Evolutionary conservation across 202 grass and related monocot species (phyloP).

Genomic region (Dendrocalamus latiflorus): DNA sequence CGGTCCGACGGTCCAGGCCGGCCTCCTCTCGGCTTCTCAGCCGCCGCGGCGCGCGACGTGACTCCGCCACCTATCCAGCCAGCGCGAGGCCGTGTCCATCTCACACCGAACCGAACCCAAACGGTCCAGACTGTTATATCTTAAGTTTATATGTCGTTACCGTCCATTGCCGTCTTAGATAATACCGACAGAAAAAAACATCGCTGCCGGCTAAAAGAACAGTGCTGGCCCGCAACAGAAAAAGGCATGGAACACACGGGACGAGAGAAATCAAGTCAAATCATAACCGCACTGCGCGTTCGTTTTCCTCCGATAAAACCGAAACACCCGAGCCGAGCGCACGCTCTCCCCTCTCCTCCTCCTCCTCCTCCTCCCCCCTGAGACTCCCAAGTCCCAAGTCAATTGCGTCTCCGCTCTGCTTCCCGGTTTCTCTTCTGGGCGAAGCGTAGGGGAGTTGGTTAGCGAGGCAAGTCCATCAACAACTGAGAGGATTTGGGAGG

Average conservation of each 20-base stretch:
- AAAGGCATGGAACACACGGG: background rate
- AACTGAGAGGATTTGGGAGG: slow-evolving; percentile 6
- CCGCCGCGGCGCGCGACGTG: background rate
- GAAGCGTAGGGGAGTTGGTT: background rate
- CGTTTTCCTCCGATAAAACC: slow-evolving; percentile 13
- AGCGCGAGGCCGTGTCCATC: background rate
- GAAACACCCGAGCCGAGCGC: slow-evolving; percentile 1
- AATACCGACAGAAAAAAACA: too few species aligned
- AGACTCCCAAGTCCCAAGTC: background rate
- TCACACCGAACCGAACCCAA: background rate
- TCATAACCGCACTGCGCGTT: slow-evolving; percentile 26
- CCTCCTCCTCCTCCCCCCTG: too few species aligned
- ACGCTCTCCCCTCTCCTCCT: background rate
- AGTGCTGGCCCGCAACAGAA: background rate
- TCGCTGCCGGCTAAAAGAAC: too few species aligned
- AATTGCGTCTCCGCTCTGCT: background rate
- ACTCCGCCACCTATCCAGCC: background rate
- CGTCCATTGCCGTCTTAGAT: too few species aligned
- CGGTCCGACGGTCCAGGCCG: background rate
- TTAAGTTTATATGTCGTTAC: too few species aligned
- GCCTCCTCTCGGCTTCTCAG: slow-evolving; percentile 50
- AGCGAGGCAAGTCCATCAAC: background rate
- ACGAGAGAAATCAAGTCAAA: background rate
- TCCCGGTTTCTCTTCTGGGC: background rate
- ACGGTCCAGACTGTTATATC: too few species aligned